phyloP scores from a whole-genome alignment of 192 early-diverging fungal species.

The Rhizoclosmatium sp. region DNA sequence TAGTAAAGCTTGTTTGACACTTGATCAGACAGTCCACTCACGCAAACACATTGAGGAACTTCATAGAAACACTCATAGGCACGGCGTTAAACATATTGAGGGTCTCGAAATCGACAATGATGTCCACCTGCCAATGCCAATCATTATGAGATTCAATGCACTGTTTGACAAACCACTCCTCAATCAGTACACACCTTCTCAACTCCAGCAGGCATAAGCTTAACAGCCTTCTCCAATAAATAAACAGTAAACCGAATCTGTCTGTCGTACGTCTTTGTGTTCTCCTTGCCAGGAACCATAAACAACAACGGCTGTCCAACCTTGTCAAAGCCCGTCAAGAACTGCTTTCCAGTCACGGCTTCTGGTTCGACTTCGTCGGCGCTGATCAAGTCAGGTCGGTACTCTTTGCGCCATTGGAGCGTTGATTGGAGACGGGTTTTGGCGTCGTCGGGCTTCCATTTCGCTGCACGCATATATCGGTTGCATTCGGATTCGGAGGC shows the following conservation, averaged over 20 bases:
- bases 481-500: slow-evolving; percentile 45
- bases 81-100: slow-evolving; percentile 76
- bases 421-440: slow-evolving; percentile 68
- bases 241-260: slow-evolving; percentile 87
- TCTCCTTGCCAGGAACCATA: slow-evolving; percentile 70
- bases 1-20: too few relatives aligned
- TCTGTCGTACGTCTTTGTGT: slow-evolving; percentile 73
- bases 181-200: slow-evolving; percentile 8
- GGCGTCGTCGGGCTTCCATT: slow-evolving; percentile 67
- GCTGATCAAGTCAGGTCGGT: slow-evolving; percentile 71
- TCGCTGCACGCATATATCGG: slow-evolving; percentile 68
- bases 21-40: slow-evolving; percentile 22
- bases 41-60: slow-evolving; percentile 78
- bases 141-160: not conserved
- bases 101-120: slow-evolving; percentile 86
- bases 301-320: slow-evolving; percentile 77
- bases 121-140: slow-evolving; percentile 67
- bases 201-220: slow-evolving; percentile 30
- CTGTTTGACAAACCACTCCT: not conserved
- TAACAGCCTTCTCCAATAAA: slow-evolving; percentile 79
- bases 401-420: slow-evolving; percentile 74
- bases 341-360: slow-evolving; percentile 80
- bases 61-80: slow-evolving; percentile 46
- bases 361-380: slow-evolving; percentile 80
- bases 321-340: slow-evolving; percentile 84